Base-by-base conservation (phyloP, 371 early-diverging fungal species). In the Basidiobolus meristosporus region DNA sequence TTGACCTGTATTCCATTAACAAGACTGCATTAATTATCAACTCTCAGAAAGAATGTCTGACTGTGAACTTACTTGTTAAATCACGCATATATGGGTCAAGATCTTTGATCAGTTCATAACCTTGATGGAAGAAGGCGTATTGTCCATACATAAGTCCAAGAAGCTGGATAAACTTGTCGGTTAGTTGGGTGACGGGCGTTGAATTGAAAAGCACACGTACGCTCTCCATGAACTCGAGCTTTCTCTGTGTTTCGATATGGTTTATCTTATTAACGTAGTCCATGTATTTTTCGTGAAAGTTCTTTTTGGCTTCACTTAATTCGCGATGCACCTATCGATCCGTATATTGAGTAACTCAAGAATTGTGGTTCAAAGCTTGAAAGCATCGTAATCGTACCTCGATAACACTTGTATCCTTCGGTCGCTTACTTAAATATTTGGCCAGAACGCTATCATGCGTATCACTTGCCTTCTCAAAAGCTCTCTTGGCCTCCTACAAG, bases 141-240 rank as follows among this genome's bases (percentile, higher is more conserved):
- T 21, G 35, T 2, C 34, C 14, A 21, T 41, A 41, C 41, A 41
- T 41, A 7, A 41, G 17, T 1, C 15, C n/a, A 11, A 39, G 28
- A n/a, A n/a, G n/a, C n/a, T n/a, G n/a, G n/a, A n/a, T n/a, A n/a
- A n/a, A n/a, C n/a, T n/a, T n/a, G n/a, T n/a, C n/a, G n/a, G n/a
- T n/a, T n/a, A n/a, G n/a, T n/a, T n/a, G n/a, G n/a, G n/a, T n/a
- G n/a, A n/a, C n/a, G n/a, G n/a, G n/a, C n/a, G n/a, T n/a, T n/a
- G n/a, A n/a, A n/a, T n/a, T n/a, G n/a, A n/a, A n/a, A n/a, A n/a
- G n/a, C n/a, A n/a, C n/a, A n/a, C n/a, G n/a, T 64, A 82, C 81
- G 52, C 70, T 70, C 52, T 81, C 84, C 47, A 74, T 65, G 30
- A 79, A 66, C 43, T 82, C 82, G 22, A 74, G 69, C 44, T 73